Evolutionary conservation across 1,284 basidiomycete species (phyloP).

Genomic region (Kwoniella shivajii): DNA sequence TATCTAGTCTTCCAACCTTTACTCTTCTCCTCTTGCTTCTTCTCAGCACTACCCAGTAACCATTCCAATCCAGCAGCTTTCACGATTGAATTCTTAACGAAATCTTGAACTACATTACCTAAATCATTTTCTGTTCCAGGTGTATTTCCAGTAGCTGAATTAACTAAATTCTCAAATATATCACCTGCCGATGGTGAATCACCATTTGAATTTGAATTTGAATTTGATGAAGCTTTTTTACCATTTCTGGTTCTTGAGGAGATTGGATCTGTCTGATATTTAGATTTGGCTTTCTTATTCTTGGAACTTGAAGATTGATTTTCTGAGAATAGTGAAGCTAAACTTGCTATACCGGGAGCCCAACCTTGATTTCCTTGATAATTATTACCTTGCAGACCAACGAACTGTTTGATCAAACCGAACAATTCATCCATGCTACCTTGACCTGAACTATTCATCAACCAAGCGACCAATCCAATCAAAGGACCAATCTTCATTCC

Average conservation of each 20-base stretch:
- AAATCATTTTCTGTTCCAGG: constrained; percentile 18
- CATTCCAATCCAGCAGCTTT: constrained; percentile 44
- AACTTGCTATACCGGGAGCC: constrained; percentile 20
- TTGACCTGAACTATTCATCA: constrained; percentile 48
- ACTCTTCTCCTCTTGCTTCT: constrained; percentile 17
- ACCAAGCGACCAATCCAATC: constrained; percentile 42
- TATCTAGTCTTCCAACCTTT: constrained; percentile 7
- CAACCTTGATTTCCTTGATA: not conserved
- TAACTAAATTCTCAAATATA: constrained; percentile 3
- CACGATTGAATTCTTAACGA: constrained; percentile 37
- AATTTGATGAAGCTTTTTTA: not conserved
- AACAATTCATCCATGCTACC: constrained; percentile 45
- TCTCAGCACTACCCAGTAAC: constrained; percentile 26
- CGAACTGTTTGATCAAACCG: constrained; percentile 40
- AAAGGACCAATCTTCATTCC: constrained; percentile 43
- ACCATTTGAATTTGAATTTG: too few species aligned
- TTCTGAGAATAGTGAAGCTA: constrained; percentile 15
- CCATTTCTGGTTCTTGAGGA: constrained; percentile 7
- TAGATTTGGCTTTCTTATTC: not conserved
- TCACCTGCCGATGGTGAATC: not conserved
- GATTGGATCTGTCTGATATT: constrained; percentile 2
- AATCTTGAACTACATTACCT: constrained; percentile 40
- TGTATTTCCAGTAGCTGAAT: not conserved
- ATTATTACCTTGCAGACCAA: constrained; percentile 27
- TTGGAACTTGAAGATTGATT: not conserved